Conservation (phyloP, 805 yeast genomes). For the Metschnikowia anglica region DNA sequence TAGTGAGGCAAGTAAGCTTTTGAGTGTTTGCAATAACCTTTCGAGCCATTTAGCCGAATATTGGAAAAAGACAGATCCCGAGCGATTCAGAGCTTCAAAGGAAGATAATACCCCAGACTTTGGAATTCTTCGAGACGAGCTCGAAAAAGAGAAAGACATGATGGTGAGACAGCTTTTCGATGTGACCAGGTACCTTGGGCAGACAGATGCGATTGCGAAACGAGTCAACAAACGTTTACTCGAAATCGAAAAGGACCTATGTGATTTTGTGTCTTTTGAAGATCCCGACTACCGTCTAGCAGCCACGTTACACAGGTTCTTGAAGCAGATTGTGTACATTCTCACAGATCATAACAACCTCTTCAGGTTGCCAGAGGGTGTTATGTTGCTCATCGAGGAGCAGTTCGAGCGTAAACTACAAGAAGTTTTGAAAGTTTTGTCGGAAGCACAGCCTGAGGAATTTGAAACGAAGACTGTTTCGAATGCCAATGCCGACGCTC, state of each 20-base stretch:
- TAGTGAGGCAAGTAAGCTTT: not conserved
- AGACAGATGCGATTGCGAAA: constrained; percentile 6
- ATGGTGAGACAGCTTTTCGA: constrained; percentile 5
- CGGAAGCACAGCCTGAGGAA: not conserved
- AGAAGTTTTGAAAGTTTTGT: not conserved
- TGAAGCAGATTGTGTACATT: constrained; percentile 6
- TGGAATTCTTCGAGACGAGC: not conserved
- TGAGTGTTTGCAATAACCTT: not conserved
- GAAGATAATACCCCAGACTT: not conserved
- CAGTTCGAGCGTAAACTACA: constrained; percentile 5
- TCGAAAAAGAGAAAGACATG: constrained; percentile 1
- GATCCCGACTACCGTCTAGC: constrained; percentile 2
- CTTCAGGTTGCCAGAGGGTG: constrained; percentile 8
- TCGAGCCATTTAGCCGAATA: not conserved
- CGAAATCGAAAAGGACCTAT: not conserved
- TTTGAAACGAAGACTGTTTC: not conserved
- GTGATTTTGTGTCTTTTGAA: not conserved
- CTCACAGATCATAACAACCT: constrained; percentile 10
- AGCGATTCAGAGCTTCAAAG: not conserved
- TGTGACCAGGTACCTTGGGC: constrained; percentile 6
- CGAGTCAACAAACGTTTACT: constrained; percentile 1
- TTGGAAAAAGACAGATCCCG: constrained; percentile 4
- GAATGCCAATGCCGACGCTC: constrained; percentile 1
- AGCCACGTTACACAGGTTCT: constrained; percentile 2
- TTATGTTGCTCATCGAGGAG: constrained; percentile 2